Conservation (phyloP, 1,284 basidiomycete species). For the Tilletia setariae region DNA sequence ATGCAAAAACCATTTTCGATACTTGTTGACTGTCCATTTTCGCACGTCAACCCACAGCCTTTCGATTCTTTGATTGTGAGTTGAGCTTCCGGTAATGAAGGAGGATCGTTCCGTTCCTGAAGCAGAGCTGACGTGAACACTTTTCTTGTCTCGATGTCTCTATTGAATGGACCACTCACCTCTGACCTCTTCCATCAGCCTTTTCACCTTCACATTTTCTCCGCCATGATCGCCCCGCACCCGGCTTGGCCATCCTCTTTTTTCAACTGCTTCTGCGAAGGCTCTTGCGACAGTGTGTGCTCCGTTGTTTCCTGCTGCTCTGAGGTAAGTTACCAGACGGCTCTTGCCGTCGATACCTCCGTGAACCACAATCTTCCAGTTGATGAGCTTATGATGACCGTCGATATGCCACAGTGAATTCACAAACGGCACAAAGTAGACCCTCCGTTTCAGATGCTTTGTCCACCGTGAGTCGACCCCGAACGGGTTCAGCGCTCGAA, state of each 20-base stretch:
- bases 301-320: constrained; percentile 20
- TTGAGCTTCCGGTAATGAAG: neutral
- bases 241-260: constrained; percentile 14
- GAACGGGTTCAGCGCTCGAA: neutral
- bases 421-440: neutral
- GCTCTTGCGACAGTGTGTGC: constrained; percentile 11
- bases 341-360: constrained; percentile 7
- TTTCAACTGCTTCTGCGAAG: constrained; percentile 2
- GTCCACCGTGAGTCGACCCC: neutral
- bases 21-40: constrained; percentile 9
- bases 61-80: constrained; percentile 12
- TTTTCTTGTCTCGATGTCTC: neutral
- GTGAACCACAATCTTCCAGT: constrained; percentile 11
- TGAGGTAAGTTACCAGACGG: constrained; percentile 14
- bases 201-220: constrained; percentile 11
- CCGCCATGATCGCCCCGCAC: constrained; percentile 18
- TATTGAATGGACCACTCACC: constrained; percentile 2
- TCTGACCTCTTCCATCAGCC: constrained; percentile 13
- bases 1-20: constrained; percentile 1
- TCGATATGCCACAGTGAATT: constrained; percentile 10
- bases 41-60: constrained; percentile 6
- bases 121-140: neutral
- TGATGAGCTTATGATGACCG: constrained; percentile 12
- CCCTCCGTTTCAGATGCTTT: neutral
- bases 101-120: neutral